Evolutionary conservation across 495 filamentous ascomycete species (phyloP).

Genomic region (Gamarada debralockiae): DNA sequence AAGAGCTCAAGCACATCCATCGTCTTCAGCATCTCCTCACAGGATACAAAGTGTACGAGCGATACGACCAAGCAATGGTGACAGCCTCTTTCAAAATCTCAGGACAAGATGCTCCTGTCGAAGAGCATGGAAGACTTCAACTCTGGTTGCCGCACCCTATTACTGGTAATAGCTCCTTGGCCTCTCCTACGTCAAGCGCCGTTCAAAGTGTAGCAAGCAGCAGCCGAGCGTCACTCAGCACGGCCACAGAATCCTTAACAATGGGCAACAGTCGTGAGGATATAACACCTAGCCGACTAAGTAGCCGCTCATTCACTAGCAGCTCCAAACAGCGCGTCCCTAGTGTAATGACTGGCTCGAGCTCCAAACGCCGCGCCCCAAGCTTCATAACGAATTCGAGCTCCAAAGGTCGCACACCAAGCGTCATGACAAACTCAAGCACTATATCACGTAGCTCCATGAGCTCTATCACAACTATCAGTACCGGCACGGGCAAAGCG

Average conservation of each 20-base stretch:
- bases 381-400: neutral
- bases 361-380: too few species aligned
- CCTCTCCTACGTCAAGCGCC: neutral
- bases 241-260: neutral
- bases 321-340: neutral
- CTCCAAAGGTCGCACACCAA: slow-evolving; percentile 2
- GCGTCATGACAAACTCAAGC: slow-evolving; percentile 3
- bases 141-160: slow-evolving; percentile 10
- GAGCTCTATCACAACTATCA: slow-evolving; percentile 8
- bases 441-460: neutral
- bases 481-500: slow-evolving; percentile 9
- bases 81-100: slow-evolving; percentile 14
- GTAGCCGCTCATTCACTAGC: neutral
- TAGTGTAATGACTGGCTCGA: too few species aligned
- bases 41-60: slow-evolving; percentile 13
- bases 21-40: slow-evolving; percentile 10
- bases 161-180: neutral
- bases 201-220: neutral
- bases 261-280: slow-evolving; percentile 1
- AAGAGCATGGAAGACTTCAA: slow-evolving; percentile 12
- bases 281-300: neutral
- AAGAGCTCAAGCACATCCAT: slow-evolving; percentile 6
- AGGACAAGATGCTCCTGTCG: neutral
- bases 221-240: neutral
- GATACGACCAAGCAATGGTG: slow-evolving; percentile 13